These are phyloP conservation scores for Cyberlindnera petersonii DNA, from an alignment of 805 yeast species.

Conservation along the genomic window DNA sequence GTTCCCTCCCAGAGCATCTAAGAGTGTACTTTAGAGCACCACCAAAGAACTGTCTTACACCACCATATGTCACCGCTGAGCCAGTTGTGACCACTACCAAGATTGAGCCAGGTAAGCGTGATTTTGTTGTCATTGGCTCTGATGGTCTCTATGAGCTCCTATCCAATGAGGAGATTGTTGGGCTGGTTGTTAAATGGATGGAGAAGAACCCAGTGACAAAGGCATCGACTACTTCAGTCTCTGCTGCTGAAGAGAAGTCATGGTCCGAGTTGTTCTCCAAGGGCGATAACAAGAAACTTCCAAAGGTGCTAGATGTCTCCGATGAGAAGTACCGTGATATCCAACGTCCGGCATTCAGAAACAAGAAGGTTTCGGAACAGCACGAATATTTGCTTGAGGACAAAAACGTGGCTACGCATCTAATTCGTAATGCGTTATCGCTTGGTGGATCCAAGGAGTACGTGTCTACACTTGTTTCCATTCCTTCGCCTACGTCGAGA, in stretches of 20 bases:
- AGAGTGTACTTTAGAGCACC: slow-evolving; percentile 77
- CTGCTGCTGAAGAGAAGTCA: slow-evolving; percentile 12
- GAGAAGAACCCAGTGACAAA: slow-evolving; percentile 54
- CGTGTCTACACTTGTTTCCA: slow-evolving; percentile 80
- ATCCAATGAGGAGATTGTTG: slow-evolving; percentile 88
- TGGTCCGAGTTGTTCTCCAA: slow-evolving; percentile 22
- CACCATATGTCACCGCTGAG: slow-evolving; percentile 97
- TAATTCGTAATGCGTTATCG: slow-evolving; percentile 87
- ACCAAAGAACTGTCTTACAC: slow-evolving; percentile 73
- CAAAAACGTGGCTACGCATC: slow-evolving; percentile 85
- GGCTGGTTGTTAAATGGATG: slow-evolving; percentile 91
- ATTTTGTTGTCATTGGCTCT: slow-evolving; percentile 86
- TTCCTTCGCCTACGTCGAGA: slow-evolving; percentile 89
- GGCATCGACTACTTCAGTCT: slow-evolving; percentile 3
- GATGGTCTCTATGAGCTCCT: slow-evolving; percentile 93
- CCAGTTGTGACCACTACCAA: slow-evolving; percentile 86
- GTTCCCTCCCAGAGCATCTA: slow-evolving; percentile 69
- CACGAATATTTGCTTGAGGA: slow-evolving; percentile 65
- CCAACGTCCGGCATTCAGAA: slow-evolving; percentile 73
- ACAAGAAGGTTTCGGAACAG: slow-evolving; percentile 32
- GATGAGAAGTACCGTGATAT: slow-evolving; percentile 50
- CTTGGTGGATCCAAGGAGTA: slow-evolving; percentile 87
- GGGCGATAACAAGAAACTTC: slow-evolving; percentile 44
- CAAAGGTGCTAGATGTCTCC: slow-evolving; percentile 61
- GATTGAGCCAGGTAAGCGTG: slow-evolving; percentile 65